A percentile compares a stretch with the other conserved stretches of the same genome.
These are phyloP conservation scores for Panicum virgatum DNA, from an alignment of 202 grass and related monocot species.

Conservation along the genomic window DNA sequence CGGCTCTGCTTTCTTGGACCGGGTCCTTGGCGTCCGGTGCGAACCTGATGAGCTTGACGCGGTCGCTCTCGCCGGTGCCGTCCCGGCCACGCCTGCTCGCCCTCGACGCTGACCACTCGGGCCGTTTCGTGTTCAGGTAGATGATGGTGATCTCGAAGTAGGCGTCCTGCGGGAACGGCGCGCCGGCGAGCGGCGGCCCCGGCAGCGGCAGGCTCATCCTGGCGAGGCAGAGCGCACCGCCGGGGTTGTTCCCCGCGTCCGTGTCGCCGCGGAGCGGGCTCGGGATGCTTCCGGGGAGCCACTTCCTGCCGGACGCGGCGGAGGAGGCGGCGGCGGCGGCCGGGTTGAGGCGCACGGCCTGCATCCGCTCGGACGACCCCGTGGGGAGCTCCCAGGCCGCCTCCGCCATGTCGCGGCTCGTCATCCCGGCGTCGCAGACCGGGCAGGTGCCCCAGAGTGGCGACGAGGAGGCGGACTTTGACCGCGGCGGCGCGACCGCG, in stretches of 20 bases:
- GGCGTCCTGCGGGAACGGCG: slow-evolving; percentile 87
- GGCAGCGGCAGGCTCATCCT: slow-evolving; percentile 82
- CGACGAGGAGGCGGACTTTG: slow-evolving; percentile 36
- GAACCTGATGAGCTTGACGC: slow-evolving; percentile 58
- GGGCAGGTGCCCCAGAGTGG: slow-evolving; percentile 50
- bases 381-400: slow-evolving; percentile 62
- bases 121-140: slow-evolving; percentile 58
- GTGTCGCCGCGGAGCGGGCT: slow-evolving; percentile 41
- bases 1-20: slow-evolving; percentile 37
- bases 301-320: slow-evolving; percentile 31
- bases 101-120: slow-evolving; percentile 54
- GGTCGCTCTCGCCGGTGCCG: slow-evolving; percentile 46
- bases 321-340: background rate
- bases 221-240: slow-evolving; percentile 37
- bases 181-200: slow-evolving; percentile 59
- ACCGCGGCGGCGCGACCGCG: slow-evolving; percentile 33
- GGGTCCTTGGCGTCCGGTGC: slow-evolving; percentile 23
- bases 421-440: slow-evolving; percentile 39
- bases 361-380: slow-evolving; percentile 75
- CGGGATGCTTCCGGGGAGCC: slow-evolving; percentile 39
- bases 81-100: slow-evolving; percentile 41
- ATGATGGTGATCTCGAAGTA: slow-evolving; percentile 95
- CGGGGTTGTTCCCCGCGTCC: background rate
- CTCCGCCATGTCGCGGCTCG: slow-evolving; percentile 42
- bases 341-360: slow-evolving; percentile 79